Conservation (phyloP, 352 stramenopile genomes). For the Pythium insidiosum region DNA sequence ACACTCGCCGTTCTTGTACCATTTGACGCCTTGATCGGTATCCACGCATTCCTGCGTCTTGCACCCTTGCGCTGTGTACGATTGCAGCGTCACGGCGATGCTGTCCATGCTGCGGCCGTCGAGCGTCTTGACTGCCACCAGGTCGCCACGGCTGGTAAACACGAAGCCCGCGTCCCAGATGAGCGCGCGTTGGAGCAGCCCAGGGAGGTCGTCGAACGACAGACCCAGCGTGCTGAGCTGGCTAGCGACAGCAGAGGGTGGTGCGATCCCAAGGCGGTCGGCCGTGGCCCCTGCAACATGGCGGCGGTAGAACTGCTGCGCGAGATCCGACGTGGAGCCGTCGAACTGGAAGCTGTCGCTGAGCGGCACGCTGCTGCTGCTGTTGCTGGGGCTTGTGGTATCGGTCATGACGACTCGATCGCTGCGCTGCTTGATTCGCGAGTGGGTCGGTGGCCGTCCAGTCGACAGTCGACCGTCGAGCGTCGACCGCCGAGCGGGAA, state of each 20-base stretch:
- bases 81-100: slow-evolving; percentile 4
- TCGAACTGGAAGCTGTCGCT: slow-evolving; percentile 11
- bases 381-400: too few relatives aligned
- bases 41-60: slow-evolving; percentile 4
- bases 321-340: slow-evolving; percentile 15
- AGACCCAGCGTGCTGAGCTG: slow-evolving; percentile 2
- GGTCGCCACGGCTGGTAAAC: background rate
- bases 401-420: too few relatives aligned
- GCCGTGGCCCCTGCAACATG: background rate
- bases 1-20: slow-evolving; percentile 6
- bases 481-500: too few relatives aligned
- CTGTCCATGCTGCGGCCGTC: slow-evolving; percentile 13
- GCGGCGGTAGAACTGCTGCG: too few relatives aligned
- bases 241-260: slow-evolving; percentile 6
- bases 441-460: too few relatives aligned
- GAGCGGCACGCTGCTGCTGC: too few relatives aligned
- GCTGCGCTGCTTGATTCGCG: too few relatives aligned
- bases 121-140: slow-evolving; percentile 8
- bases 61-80: background rate
- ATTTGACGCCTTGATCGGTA: background rate
- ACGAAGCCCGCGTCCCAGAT: slow-evolving; percentile 18
- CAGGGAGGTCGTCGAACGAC: slow-evolving; percentile 7
- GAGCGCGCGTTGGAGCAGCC: slow-evolving; percentile 9
- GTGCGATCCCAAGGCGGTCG: background rate
- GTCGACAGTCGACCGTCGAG: too few relatives aligned